Evolutionary conservation across 177 flowering plant species (phyloP).

Genomic region (Telopea speciosissima): DNA sequence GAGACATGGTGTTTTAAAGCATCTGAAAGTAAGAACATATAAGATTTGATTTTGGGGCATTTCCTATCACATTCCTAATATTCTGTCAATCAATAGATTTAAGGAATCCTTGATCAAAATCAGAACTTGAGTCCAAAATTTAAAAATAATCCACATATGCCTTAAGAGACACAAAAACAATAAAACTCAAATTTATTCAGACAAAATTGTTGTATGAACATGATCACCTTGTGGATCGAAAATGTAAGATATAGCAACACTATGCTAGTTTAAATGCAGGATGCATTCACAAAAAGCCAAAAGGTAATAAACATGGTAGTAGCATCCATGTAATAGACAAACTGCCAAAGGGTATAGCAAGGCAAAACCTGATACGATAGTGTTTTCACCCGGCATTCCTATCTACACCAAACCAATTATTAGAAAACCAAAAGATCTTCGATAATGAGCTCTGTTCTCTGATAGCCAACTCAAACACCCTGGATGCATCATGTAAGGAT

Average conservation of each 20-base stretch:
- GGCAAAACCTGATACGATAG: conserved; percentile 81
- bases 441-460: conserved; percentile 48
- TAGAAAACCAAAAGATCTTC: conserved; percentile 73
- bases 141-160: conserved; percentile 9
- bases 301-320: background rate
- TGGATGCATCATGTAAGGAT: conserved; percentile 80
- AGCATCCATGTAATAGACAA: background rate
- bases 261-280: background rate
- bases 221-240: conserved; percentile 7
- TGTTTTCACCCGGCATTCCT: conserved; percentile 77
- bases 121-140: too few species aligned
- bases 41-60: too few species aligned
- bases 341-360: background rate
- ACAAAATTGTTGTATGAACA: background rate
- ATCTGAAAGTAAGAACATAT: too few species aligned
- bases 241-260: background rate
- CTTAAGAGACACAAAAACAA: background rate
- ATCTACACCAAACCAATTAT: conserved; percentile 89
- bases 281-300: background rate
- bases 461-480: conserved; percentile 84
- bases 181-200: background rate
- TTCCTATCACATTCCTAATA: too few species aligned
- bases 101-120: too few species aligned
- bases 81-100: too few species aligned
- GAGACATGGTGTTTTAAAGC: too few species aligned